Conservation (phyloP, 768 basidiomycete genomes). For the Naematelia encephala region DNA sequence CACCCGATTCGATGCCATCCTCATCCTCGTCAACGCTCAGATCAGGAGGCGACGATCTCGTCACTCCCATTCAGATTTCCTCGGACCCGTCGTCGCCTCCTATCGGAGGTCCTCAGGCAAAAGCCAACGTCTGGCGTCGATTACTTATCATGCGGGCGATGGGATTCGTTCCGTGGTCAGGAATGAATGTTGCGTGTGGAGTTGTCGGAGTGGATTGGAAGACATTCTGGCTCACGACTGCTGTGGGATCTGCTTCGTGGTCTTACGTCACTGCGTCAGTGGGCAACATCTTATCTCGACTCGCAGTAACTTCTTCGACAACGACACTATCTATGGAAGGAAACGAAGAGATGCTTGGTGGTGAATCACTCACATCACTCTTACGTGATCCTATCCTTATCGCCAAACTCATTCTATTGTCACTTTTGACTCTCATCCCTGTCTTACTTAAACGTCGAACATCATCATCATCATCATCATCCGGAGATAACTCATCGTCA, state of each 20-base stretch:
- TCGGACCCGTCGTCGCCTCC: constrained; percentile 17
- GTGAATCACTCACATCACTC: constrained; percentile 76
- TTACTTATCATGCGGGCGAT: constrained; percentile 82
- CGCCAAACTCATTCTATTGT: constrained; percentile 74
- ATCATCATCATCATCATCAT: neutral
- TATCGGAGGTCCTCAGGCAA: constrained; percentile 18
- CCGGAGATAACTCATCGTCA: neutral
- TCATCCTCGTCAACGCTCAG: constrained; percentile 13
- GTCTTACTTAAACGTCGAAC: constrained; percentile 59
- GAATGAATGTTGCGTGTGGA: constrained; percentile 93
- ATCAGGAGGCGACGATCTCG: constrained; percentile 6
- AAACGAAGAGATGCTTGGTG: constrained; percentile 14
- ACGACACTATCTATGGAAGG: constrained; percentile 2
- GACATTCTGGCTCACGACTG: constrained; percentile 50
- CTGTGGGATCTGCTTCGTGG: constrained; percentile 51
- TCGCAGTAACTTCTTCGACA: constrained; percentile 25
- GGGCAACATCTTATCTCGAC: constrained; percentile 35
- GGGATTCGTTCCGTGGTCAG: constrained; percentile 94
- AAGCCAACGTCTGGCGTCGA: constrained; percentile 66
- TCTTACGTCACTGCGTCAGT: constrained; percentile 48
- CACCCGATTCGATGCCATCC: constrained; percentile 52
- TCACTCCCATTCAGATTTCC: constrained; percentile 32
- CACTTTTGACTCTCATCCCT: constrained; percentile 79
- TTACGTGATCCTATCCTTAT: constrained; percentile 78
- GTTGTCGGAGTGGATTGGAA: constrained; percentile 69